phyloP scores from a whole-genome alignment of 1,139 yeast species.

The Yamadazyma sp. region DNA sequence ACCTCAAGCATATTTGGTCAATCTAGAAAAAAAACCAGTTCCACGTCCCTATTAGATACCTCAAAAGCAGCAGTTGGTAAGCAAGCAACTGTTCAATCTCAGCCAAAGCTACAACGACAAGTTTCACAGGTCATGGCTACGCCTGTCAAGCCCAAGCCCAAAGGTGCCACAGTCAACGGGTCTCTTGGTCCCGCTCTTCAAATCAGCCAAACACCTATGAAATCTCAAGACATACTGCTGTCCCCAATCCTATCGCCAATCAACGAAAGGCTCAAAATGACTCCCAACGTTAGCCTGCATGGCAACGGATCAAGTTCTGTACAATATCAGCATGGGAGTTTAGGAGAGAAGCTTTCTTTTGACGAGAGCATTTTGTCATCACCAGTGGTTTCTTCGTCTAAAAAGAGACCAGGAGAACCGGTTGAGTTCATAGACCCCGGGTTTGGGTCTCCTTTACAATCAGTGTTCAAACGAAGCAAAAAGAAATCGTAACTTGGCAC shows the following conservation, averaged over 20 bases:
- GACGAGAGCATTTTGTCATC: constrained; percentile 16
- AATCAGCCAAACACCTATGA: constrained; percentile 9
- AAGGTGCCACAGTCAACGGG: background rate
- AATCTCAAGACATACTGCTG: constrained; percentile 5
- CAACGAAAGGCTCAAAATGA: background rate
- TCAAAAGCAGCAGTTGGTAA: background rate
- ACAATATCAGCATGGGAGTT: background rate
- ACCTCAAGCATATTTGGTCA: constrained; percentile 9
- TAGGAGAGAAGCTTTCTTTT: constrained; percentile 1
- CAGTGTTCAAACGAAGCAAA: constrained; percentile 1
- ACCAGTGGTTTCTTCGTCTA: constrained; percentile 15
- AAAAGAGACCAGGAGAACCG: constrained; percentile 36
- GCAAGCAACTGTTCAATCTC: background rate
- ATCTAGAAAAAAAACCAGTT: constrained; percentile 4
- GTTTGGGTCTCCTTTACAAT: constrained; percentile 4
- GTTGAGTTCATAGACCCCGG: constrained; percentile 26
- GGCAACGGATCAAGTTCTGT: background rate
- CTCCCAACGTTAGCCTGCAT: background rate
- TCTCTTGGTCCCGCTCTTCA: constrained; percentile 2
- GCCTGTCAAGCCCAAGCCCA: constrained; percentile 11
- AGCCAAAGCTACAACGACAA: constrained; percentile 1
- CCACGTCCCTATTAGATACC: background rate
- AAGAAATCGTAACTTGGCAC: background rate
- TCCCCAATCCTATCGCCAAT: constrained; percentile 10
- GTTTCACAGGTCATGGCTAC: constrained; percentile 18